A percentile compares a stretch with the other conserved stretches of the same genome.
These are phyloP conservation scores for Calendula officinalis DNA, from an alignment of 129 eudicot species.

Conservation along the genomic window DNA sequence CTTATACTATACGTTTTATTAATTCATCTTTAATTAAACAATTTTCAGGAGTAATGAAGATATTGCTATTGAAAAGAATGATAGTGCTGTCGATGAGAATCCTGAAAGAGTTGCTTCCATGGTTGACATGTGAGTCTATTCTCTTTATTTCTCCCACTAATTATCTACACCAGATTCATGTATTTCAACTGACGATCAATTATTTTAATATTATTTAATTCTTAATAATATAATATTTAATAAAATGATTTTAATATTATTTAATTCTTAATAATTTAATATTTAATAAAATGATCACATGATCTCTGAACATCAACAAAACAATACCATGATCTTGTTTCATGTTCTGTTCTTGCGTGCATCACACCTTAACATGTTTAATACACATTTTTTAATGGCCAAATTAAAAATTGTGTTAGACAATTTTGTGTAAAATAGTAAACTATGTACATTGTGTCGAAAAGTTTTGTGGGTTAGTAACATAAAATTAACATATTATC, in stretches of 20 bases:
- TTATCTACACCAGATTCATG: conserved; percentile 37
- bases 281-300: conserved; percentile 35
- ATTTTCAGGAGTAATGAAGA: conserved; percentile 47
- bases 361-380: conserved; percentile 7
- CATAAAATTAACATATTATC: no score
- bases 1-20: no score
- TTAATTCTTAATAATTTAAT: conserved; percentile 7
- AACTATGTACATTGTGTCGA: no score
- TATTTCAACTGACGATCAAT: conserved; percentile 36
- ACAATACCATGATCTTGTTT: conserved; percentile 28
- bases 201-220: conserved; percentile 22
- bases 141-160: conserved; percentile 15
- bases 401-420: not conserved
- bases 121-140: conserved; percentile 64
- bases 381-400: no score
- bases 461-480: no score
- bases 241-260: conserved; percentile 22
- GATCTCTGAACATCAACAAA: conserved; percentile 40
- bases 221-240: conserved; percentile 13
- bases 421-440: not conserved
- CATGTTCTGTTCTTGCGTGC: conserved; percentile 21
- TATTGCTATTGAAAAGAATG: conserved; percentile 44
- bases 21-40: not conserved
- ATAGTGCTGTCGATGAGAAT: conserved; percentile 54
- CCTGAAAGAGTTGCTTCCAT: conserved; percentile 64